Conservation (phyloP, 1,284 basidiomycete genomes). For the Cerioporus squamosus region DNA sequence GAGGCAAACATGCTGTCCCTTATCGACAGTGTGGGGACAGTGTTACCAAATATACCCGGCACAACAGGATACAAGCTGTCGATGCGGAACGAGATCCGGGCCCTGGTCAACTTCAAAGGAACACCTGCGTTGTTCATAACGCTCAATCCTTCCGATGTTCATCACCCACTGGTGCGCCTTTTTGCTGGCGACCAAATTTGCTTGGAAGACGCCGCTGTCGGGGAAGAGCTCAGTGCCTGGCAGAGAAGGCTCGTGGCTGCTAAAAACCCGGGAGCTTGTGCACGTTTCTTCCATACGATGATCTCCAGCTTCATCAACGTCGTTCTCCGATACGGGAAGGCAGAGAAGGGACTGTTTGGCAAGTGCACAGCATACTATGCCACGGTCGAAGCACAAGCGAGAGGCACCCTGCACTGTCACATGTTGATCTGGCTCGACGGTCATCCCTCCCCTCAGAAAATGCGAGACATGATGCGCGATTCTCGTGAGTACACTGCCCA, state of each 20-base stretch:
- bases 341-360: slow-evolving; percentile 12
- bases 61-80: not conserved
- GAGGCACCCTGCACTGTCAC: slow-evolving; percentile 23
- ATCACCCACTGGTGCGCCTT: not conserved
- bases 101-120: not conserved
- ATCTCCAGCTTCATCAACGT: slow-evolving; percentile 7
- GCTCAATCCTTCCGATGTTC: not conserved
- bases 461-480: slow-evolving; percentile 5
- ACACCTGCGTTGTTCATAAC: slow-evolving; percentile 3
- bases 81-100: not conserved
- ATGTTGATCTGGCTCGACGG: slow-evolving; percentile 24
- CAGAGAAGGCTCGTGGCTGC: not conserved
- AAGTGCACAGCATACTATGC: slow-evolving; percentile 17
- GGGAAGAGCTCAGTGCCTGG: not conserved
- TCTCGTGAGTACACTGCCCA: not conserved
- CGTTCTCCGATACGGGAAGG: not conserved
- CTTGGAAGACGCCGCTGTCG: not conserved
- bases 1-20: not conserved
- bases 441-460: slow-evolving; percentile 5
- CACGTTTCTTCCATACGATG: slow-evolving; percentile 6
- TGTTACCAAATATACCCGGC: not conserved
- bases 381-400: slow-evolving; percentile 21
- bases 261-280: not conserved
- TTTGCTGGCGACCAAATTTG: not conserved
- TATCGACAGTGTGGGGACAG: not conserved